Base-by-base conservation (phyloP, 805 yeast species). In the Candida sphagnicola region DNA sequence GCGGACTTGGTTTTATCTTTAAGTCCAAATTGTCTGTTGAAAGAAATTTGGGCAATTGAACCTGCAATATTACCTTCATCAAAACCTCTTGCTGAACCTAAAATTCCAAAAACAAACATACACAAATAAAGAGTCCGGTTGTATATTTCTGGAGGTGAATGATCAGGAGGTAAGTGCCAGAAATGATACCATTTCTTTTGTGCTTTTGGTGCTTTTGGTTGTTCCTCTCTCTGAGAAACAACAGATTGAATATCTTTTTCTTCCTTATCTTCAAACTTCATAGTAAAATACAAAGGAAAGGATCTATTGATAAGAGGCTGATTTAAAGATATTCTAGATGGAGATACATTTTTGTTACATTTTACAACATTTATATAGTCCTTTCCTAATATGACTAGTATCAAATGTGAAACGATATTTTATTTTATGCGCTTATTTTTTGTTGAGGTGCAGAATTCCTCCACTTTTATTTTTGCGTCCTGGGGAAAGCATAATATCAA, bases 21-120 rank as follows among this genome's bases (percentile, higher is more conserved):
- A 18, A 77, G 57, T 0, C 75, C 75, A 44, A 74, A 74, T 35
- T 53, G 53, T 3, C 47, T 33, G n/a, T 47, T 52, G 51, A 77
- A 77, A 0, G 73, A 56, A 2, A 49, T 47, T 45, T 70, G 76
- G 10, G 70, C 60, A 13, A 69, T 59, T 8, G 67, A 54, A 8
- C 77, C 78, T 3, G 75, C 57, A 30, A 72, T 62, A 42, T 57
- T 57, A 28, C 82, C 82, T 53, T 77, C 81, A 50, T 77, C 82
- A 33, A 58, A 67, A 5, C 82, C 82, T 54, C 81, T 56, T 5
- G 78, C 78, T 26, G 72, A 63, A 4, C 82, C 82, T 30, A 75
- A 53, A 11, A 75, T 53, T 34, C 81, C 82, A 55, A 75, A 77
- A 3, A 72, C 63, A 30, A 70, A 56, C 13, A 73, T 67, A 0